These are phyloP conservation scores for Pythium guiyangense DNA, from an alignment of 352 stramenopile genomes.

Conservation along the genomic window DNA sequence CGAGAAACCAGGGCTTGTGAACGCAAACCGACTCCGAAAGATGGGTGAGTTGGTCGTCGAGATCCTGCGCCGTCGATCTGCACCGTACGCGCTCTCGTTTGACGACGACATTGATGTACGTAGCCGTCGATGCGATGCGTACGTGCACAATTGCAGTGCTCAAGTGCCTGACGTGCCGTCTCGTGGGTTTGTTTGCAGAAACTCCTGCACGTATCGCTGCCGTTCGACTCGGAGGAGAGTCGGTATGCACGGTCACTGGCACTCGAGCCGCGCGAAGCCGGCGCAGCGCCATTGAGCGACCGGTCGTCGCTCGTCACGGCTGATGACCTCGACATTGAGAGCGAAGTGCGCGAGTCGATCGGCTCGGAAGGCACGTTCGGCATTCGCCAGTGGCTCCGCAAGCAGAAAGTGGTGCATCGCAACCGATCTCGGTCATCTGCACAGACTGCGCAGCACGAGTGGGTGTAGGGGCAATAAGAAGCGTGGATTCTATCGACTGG, in stretches of 20 bases:
- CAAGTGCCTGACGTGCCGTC: not conserved
- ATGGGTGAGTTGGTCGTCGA: constrained; percentile 75
- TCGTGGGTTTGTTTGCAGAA: constrained; percentile 23
- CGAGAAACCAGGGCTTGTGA: constrained; percentile 60
- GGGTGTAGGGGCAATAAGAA: constrained; percentile 40
- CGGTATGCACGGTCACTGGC: constrained; percentile 69
- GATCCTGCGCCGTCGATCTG: constrained; percentile 71
- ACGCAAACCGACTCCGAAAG: constrained; percentile 61
- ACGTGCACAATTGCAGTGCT: not conserved
- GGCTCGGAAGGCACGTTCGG: constrained; percentile 70
- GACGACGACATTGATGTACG: constrained; percentile 59
- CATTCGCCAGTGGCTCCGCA: constrained; percentile 79
- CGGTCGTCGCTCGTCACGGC: constrained; percentile 37
- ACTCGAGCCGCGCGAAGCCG: constrained; percentile 72
- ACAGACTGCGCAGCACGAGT: constrained; percentile 51
- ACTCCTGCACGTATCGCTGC: constrained; percentile 65
- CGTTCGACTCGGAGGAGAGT: constrained; percentile 70
- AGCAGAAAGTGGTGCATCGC: constrained; percentile 77
- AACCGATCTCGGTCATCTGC: constrained; percentile 64
- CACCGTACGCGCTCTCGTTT: constrained; percentile 57
- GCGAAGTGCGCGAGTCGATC: constrained; percentile 73
- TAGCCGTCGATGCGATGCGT: not conserved
- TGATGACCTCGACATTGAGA: constrained; percentile 72
- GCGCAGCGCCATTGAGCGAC: constrained; percentile 55
- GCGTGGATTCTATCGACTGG: too few species aligned